Evolutionary conservation across 2,329 filamentous ascomycete genomes (phyloP).

Genomic region (Aspergillus flavus): DNA sequence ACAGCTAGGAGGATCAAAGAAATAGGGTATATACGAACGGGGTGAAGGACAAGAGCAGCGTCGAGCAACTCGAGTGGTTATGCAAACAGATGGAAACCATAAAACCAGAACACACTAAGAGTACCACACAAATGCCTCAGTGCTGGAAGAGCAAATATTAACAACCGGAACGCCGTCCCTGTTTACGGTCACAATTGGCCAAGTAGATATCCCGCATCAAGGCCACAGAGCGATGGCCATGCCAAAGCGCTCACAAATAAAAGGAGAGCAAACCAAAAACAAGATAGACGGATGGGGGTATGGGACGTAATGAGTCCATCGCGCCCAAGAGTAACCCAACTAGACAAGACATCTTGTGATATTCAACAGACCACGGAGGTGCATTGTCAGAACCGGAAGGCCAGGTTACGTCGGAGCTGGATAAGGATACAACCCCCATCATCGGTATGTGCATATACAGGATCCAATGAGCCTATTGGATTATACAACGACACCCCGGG

Average conservation of each 20-base stretch:
- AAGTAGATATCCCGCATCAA: conserved; percentile 15
- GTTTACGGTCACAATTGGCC: conserved; percentile 12
- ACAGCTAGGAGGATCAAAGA: conserved; percentile 1
- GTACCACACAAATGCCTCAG: conserved; percentile 5
- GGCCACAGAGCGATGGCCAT: conserved; percentile 5
- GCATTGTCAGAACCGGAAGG: background rate
- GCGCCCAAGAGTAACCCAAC: background rate
- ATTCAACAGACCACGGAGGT: background rate
- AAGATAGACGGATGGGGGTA: background rate
- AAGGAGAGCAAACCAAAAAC: background rate
- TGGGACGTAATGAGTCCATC: background rate
- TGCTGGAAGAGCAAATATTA: conserved; percentile 9
- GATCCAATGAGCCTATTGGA: conserved; percentile 50
- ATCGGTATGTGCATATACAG: conserved; percentile 1
- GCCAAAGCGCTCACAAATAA: conserved; percentile 3
- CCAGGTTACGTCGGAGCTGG: background rate
- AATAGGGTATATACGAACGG: conserved; percentile 16
- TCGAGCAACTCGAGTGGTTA: conserved; percentile 14
- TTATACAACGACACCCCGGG: conserved; percentile 66
- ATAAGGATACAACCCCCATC: background rate
- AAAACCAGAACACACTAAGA: background rate
- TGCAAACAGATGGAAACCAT: conserved; percentile 7
- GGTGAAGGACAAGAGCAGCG: conserved; percentile 9
- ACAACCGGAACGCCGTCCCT: conserved; percentile 20
- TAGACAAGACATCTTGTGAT: background rate